Evolutionary conservation across 177 flowering plant species (phyloP).

Genomic region (Vitis hybrid): DNA sequence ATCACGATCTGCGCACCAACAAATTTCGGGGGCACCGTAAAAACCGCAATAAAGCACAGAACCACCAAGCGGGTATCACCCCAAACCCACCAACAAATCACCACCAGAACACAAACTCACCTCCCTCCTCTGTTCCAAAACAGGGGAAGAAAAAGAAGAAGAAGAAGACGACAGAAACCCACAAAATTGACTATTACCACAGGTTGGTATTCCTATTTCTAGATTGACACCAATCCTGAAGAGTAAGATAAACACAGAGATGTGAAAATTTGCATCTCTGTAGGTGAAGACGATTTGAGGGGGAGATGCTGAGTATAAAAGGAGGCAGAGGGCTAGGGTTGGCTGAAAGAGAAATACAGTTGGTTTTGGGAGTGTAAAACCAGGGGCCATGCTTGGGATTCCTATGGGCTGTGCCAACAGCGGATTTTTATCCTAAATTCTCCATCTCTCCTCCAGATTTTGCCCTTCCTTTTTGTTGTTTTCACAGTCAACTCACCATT

Average conservation of each 20-base stretch:
- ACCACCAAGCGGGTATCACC: too few species aligned
- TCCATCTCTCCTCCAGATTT: neutral
- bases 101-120: too few species aligned
- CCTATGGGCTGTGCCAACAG: constrained; percentile 56
- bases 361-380: constrained; percentile 32
- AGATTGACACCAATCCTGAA: neutral
- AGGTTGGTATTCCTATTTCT: neutral
- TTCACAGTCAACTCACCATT: constrained; percentile 8
- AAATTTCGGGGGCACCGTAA: neutral
- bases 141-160: neutral
- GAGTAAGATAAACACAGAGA: constrained; percentile 10
- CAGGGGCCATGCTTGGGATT: constrained; percentile 48
- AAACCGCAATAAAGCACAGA: too few species aligned
- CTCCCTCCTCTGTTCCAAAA: neutral
- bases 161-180: too few species aligned
- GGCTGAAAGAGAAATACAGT: constrained; percentile 13
- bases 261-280: constrained; percentile 11
- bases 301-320: constrained; percentile 17
- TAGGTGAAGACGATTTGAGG: constrained; percentile 2
- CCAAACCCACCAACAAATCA: too few species aligned
- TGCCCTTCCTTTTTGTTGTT: neutral
- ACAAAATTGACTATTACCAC: neutral
- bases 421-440: constrained; percentile 25
- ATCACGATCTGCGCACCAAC: constrained; percentile 20
- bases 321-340: constrained; percentile 13